A percentile compares a stretch with the other conserved stretches of the same genome.
phyloP scores from a whole-genome alignment of 495 filamentous ascomycete species.

The Penicillium taxi region DNA sequence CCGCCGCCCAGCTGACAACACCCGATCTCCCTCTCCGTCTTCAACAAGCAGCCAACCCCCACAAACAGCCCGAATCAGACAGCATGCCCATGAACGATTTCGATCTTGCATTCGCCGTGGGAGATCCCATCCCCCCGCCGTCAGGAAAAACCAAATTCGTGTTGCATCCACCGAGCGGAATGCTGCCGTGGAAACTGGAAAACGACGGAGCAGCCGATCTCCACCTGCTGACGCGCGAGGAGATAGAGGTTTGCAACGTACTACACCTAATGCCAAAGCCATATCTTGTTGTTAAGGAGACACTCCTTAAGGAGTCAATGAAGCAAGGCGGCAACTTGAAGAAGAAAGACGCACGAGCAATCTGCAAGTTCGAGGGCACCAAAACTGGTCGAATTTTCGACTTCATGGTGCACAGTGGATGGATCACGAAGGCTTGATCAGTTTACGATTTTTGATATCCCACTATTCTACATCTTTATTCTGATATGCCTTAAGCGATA shows the following conservation, averaged over 20 bases:
- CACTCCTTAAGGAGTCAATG: slow-evolving; percentile 77
- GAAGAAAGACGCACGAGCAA: slow-evolving; percentile 76
- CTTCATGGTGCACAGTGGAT: slow-evolving; percentile 87
- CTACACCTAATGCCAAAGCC: slow-evolving; percentile 84
- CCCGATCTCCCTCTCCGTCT: slow-evolving; percentile 64
- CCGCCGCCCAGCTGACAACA: slow-evolving; percentile 62
- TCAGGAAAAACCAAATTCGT: slow-evolving; percentile 42
- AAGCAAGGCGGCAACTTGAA: slow-evolving; percentile 80
- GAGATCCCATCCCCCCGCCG: slow-evolving; percentile 34
- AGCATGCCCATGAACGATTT: slow-evolving; percentile 35
- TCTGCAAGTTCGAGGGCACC: slow-evolving; percentile 58
- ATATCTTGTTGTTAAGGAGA: slow-evolving; percentile 89
- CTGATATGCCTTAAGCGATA: slow-evolving; percentile 11
- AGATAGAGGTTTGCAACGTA: slow-evolving; percentile 74
- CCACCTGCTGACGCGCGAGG: slow-evolving; percentile 79
- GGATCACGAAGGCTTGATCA: slow-evolving; percentile 66
- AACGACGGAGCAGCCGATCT: slow-evolving; percentile 71
- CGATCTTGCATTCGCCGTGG: slow-evolving; percentile 35
- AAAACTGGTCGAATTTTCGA: slow-evolving; percentile 74
- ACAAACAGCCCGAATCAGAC: slow-evolving; percentile 25
- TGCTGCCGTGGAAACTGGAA: slow-evolving; percentile 59
- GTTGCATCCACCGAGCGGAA: slow-evolving; percentile 42
- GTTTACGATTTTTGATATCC: slow-evolving; percentile 13
- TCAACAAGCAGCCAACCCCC: slow-evolving; percentile 33
- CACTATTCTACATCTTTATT: slow-evolving; percentile 3